phyloP scores from a whole-genome alignment of 176 grass and related monocot species.

The Secale cereale region DNA sequence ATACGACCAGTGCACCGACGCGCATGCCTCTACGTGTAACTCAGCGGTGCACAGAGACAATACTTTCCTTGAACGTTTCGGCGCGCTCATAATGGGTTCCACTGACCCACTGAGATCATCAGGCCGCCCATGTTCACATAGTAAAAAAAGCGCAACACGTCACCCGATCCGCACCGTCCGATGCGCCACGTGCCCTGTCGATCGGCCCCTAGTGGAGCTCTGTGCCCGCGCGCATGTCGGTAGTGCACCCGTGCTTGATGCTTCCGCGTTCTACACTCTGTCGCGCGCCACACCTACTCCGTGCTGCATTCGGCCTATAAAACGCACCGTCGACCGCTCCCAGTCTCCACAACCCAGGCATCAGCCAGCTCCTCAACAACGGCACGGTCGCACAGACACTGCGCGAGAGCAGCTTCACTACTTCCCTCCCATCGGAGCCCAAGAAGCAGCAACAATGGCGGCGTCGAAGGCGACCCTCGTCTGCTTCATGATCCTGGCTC shows the following conservation, averaged over 20 bases:
- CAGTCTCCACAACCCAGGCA: too few relatives aligned
- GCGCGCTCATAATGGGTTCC: neutral
- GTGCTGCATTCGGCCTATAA: neutral
- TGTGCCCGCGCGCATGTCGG: neutral
- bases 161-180: neutral
- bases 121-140: neutral
- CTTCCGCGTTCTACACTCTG: neutral
- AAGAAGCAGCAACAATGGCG: neutral
- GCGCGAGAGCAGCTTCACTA: neutral
- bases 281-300: neutral
- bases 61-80: neutral
- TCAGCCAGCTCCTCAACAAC: too few relatives aligned
- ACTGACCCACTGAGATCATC: conserved; percentile 26
- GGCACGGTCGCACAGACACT: too few relatives aligned
- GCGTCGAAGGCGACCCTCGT: too few relatives aligned
- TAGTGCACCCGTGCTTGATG: too few relatives aligned
- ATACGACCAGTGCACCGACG: too few relatives aligned
- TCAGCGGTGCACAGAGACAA: neutral
- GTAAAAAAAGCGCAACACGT: neutral
- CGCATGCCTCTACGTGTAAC: conserved; percentile 21
- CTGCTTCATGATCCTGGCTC: too few relatives aligned
- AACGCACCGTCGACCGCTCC: neutral
- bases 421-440: neutral
- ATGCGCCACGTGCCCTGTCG: neutral
- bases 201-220: neutral